Conservation (phyloP, 192 early-diverging fungal species). For the Coemansia sp. region DNA sequence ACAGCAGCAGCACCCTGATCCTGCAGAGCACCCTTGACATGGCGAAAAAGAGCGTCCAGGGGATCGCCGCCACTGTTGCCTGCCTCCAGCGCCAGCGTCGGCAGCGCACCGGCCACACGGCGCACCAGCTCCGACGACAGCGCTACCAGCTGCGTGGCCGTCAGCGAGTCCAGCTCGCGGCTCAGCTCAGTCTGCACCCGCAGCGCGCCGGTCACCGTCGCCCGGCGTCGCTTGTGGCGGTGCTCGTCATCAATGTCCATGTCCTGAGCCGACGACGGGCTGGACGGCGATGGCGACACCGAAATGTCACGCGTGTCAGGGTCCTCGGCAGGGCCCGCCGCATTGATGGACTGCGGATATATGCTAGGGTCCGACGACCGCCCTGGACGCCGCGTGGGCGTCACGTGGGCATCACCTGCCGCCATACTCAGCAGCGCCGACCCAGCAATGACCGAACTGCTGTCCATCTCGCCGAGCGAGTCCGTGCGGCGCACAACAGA, state of each 20-base stretch:
- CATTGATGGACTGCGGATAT: constrained; percentile 23
- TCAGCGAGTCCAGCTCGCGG: constrained; percentile 30
- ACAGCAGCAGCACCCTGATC: neutral
- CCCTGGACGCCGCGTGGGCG: constrained; percentile 20
- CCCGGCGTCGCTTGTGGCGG: constrained; percentile 36
- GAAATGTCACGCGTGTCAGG: constrained; percentile 49
- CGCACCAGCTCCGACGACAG: constrained; percentile 51
- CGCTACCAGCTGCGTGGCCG: constrained; percentile 44
- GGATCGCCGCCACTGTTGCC: constrained; percentile 5
- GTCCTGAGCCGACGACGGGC: constrained; percentile 15
- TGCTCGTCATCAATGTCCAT: constrained; percentile 11
- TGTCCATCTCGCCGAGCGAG: constrained; percentile 30
- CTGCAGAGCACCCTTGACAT: constrained; percentile 10
- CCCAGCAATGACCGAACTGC: constrained; percentile 49
- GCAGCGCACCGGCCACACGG: constrained; percentile 44
- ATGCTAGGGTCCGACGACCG: constrained; percentile 48
- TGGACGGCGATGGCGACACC: constrained; percentile 48
- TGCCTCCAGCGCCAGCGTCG: constrained; percentile 37
- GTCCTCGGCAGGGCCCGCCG: constrained; percentile 18
- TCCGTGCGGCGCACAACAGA: constrained; percentile 6
- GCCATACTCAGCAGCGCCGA: constrained; percentile 56
- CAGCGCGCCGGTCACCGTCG: constrained; percentile 33
- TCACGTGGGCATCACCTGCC: constrained; percentile 33
- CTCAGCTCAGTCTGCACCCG: constrained; percentile 16
- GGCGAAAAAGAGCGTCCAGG: constrained; percentile 5